Evolutionary conservation across 495 filamentous ascomycete genomes (phyloP).

Genomic region (Aspergillus homomorphus): DNA sequence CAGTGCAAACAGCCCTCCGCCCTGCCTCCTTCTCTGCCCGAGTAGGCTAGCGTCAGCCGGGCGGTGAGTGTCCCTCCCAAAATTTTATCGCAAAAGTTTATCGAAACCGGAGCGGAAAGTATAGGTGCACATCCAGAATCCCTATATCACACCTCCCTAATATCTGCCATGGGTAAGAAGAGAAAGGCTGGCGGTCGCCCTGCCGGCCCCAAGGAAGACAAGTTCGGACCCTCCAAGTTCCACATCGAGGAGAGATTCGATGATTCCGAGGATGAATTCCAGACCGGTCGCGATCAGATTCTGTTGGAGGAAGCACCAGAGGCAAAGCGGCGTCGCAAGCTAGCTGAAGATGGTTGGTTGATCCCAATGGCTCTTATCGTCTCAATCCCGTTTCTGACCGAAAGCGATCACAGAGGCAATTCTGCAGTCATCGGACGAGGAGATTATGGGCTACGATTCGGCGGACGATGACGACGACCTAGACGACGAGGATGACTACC

Average conservation of each 20-base stretch:
- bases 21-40: slow-evolving; percentile 1
- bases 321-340: slow-evolving; percentile 68
- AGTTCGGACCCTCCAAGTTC: slow-evolving; percentile 36
- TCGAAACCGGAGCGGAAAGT: slow-evolving; percentile 10
- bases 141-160: slow-evolving; percentile 1
- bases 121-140: background rate
- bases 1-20: slow-evolving; percentile 19
- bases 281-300: slow-evolving; percentile 76
- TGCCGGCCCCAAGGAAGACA: slow-evolving; percentile 45
- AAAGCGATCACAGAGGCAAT: slow-evolving; percentile 46
- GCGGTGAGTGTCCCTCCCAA: slow-evolving; percentile 34
- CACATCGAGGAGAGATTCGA: slow-evolving; percentile 79
- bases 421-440: slow-evolving; percentile 79
- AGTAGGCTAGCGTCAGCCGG: slow-evolving; percentile 20
- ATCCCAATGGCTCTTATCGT: background rate
- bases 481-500: slow-evolving; percentile 46
- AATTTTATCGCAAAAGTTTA: slow-evolving; percentile 33
- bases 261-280: slow-evolving; percentile 90
- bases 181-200: slow-evolving; percentile 63
- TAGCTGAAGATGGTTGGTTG: slow-evolving; percentile 58
- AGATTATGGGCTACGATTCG: slow-evolving; percentile 67
- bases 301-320: slow-evolving; percentile 76
- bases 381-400: slow-evolving; percentile 16
- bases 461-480: slow-evolving; percentile 48
- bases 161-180: slow-evolving; percentile 69